Base-by-base conservation (phyloP, 2,329 filamentous ascomycete species). In the Cephalotrichum gorgonifer region DNA sequence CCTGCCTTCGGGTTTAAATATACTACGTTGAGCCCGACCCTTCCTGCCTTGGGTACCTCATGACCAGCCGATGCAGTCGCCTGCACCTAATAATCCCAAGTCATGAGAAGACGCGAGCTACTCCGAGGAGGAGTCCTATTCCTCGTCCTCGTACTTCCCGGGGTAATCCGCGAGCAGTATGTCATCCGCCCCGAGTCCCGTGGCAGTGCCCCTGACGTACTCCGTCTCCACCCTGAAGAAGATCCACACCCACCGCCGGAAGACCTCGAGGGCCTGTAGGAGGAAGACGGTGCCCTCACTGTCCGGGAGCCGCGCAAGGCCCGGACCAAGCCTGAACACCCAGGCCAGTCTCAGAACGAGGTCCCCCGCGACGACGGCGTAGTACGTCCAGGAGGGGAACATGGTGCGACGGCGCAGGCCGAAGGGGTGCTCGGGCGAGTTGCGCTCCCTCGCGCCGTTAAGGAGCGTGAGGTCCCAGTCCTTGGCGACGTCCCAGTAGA, bases 401-500 rank as follows among this genome's bases (percentile, higher is more conserved):
- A 83, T 78, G 20, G 90, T 76, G 50, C 84, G 75, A 46, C 81
- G 75, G 26, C 93, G 82, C 42, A 98, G 72, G 2, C 87, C 93
- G 62, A 79, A 93, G 0, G 88, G 79, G 57, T 90, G 78, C 25
- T 85, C 79, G 2, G 75, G 75, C 11, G 76, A 73, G 54, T 73
- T 73, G 54, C 84, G 78, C 53, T 79, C 73, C 33, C 66, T 67
- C 14, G 69, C 63, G 2, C 73, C 63, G 3, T 84, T 79, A 60
- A 97, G 86, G 14, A 97, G 74, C 0, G 85, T 87, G 53, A 98
- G 74, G 61, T 97, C 93, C 93, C 93, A 98, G 72, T 98, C 93
- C 69, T 90, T 93, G 49, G 88, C 77, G 27, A 97, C 82, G 60
- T 98, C 93, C 93, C 93, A 98, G 73, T 93, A 98, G 71, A 97